phyloP scores from a whole-genome alignment of 176 grass and related monocot genomes.

The Triticum aestivum region DNA sequence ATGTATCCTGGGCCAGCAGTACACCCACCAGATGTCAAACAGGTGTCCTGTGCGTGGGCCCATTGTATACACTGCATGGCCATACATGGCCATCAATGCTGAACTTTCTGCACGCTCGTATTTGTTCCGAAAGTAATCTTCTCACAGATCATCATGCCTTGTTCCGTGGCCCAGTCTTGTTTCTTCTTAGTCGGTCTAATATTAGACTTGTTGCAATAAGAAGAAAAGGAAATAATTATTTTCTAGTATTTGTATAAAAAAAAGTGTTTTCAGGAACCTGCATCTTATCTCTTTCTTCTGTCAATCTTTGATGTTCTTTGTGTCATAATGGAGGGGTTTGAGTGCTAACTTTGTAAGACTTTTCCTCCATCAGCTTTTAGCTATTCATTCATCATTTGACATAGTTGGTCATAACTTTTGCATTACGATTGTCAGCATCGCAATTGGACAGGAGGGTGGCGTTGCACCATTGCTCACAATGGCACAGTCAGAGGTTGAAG shows the following conservation, averaged over 20 bases:
- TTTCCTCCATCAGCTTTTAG: not conserved
- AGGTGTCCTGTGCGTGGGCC: too few relatives aligned
- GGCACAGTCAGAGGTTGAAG: slow-evolving; percentile 90
- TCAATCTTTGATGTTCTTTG: not conserved
- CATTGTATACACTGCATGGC: too few relatives aligned
- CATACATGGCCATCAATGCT: too few relatives aligned
- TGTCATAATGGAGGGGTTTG: not conserved
- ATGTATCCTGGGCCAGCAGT: too few relatives aligned
- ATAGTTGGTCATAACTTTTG: slow-evolving; percentile 33
- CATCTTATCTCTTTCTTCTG: not conserved
- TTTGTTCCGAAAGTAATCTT: too few relatives aligned
- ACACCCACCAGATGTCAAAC: too few relatives aligned
- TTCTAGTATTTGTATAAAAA: not conserved
- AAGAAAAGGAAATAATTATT: slow-evolving; percentile 12
- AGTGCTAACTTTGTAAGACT: slow-evolving; percentile 7
- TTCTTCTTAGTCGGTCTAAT: slow-evolving; percentile 12
- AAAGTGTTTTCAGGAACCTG: not conserved
- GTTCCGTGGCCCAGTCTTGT: not conserved
- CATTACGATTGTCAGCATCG: slow-evolving; percentile 70
- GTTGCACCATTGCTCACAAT: slow-evolving; percentile 89
- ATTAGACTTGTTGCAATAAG: not conserved
- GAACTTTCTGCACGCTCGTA: too few relatives aligned
- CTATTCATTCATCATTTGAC: not conserved
- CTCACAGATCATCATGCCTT: too few relatives aligned
- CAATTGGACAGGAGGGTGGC: slow-evolving; percentile 95